Conservation (phyloP, 352 stramenopile genomes). For the Phytophthora citrophthora region DNA sequence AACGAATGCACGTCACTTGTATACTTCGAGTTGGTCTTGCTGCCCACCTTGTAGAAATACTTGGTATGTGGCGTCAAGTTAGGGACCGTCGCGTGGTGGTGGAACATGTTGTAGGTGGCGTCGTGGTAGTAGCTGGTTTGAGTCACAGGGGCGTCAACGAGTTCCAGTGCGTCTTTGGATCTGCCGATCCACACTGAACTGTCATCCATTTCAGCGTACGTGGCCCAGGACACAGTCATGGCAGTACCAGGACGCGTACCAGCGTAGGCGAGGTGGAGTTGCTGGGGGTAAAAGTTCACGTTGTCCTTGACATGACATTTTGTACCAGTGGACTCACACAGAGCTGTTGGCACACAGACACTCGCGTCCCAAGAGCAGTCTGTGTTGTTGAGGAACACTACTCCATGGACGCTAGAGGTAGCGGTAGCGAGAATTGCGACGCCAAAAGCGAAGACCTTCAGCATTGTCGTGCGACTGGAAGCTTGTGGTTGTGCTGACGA, state of each 20-base stretch:
- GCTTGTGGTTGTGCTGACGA: neutral
- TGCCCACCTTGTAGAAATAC: slow-evolving; percentile 28
- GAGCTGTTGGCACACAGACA: slow-evolving; percentile 4
- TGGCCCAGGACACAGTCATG: slow-evolving; percentile 62
- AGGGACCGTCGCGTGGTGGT: slow-evolving; percentile 42
- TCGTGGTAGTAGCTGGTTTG: slow-evolving; percentile 55
- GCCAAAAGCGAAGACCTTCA: slow-evolving; percentile 3
- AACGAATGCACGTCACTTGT: slow-evolving; percentile 29
- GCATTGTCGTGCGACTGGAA: slow-evolving; percentile 2
- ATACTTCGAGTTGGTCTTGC: slow-evolving; percentile 25
- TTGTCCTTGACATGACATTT: slow-evolving; percentile 15
- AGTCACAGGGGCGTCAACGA: slow-evolving; percentile 11
- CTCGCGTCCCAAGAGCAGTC: slow-evolving; percentile 1
- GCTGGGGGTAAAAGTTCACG: slow-evolving; percentile 40
- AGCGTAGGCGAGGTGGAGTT: slow-evolving; percentile 57
- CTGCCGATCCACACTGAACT: slow-evolving; percentile 50
- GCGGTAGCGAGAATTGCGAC: neutral
- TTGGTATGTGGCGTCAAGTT: slow-evolving; percentile 32
- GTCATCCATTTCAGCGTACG: slow-evolving; percentile 41
- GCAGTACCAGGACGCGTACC: slow-evolving; percentile 36
- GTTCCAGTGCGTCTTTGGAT: slow-evolving; percentile 20
- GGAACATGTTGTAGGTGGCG: slow-evolving; percentile 48
- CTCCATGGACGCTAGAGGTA: neutral
- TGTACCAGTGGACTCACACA: slow-evolving; percentile 15
- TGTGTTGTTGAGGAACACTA: slow-evolving; percentile 18